phyloP scores from a whole-genome alignment of 768 basidiomycete species.

The Sporobolomyces roseus region DNA sequence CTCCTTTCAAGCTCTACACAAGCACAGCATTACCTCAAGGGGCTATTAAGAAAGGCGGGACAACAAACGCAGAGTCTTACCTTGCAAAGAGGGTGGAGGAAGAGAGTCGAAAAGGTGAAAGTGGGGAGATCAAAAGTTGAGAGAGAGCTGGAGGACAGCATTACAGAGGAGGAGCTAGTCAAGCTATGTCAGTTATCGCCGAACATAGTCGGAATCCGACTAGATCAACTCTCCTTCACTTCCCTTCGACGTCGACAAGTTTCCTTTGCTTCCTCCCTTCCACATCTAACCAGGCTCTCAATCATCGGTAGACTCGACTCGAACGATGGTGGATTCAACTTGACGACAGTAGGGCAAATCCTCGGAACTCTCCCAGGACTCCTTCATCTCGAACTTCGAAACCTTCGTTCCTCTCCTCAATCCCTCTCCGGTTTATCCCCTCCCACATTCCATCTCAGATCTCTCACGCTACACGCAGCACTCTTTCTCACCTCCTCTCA shows the following conservation, averaged over 20 bases:
- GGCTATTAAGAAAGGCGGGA: background rate
- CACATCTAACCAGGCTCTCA: too few species aligned
- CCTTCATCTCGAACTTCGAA: conserved; percentile 6
- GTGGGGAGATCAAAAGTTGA: background rate
- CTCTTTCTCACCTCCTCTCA: conserved; percentile 1
- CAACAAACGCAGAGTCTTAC: background rate
- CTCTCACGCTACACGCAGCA: conserved; percentile 11
- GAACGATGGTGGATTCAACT: conserved; percentile 27
- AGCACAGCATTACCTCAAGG: background rate
- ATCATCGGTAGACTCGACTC: too few species aligned
- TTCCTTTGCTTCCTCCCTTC: background rate
- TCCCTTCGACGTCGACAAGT: conserved; percentile 26
- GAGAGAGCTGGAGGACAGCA: conserved; percentile 10
- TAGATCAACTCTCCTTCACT: conserved; percentile 3
- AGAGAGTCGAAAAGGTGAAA: background rate
- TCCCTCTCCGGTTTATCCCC: conserved; percentile 22
- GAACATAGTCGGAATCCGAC: background rate
- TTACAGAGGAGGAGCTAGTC: conserved; percentile 21
- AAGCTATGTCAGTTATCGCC: background rate
- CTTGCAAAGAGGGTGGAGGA: background rate
- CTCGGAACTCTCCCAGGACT: conserved; percentile 11
- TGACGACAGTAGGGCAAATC: conserved; percentile 32
- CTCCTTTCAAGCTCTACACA: background rate
- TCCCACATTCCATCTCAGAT: background rate
- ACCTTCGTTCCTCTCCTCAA: background rate